Evolutionary conservation across 2,329 filamentous ascomycete genomes (phyloP).

Genomic region (Coniochaeta hoffmannii): DNA sequence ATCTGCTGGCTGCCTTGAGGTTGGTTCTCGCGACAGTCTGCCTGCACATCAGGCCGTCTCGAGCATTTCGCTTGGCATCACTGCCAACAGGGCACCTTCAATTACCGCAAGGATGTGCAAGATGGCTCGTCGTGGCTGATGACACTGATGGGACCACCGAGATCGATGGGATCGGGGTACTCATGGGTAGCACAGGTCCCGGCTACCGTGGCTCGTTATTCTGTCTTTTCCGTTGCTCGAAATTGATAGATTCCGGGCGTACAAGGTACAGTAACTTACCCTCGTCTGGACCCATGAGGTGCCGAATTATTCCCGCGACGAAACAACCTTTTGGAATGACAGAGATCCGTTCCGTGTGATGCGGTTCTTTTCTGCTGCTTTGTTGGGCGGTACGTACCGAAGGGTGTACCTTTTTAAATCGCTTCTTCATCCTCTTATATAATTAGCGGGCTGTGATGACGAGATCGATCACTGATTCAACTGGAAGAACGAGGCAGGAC

Average conservation of each 20-base stretch:
- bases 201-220: neutral
- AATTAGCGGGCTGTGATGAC: neutral
- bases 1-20: neutral
- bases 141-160: neutral
- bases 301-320: neutral
- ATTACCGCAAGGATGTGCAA: neutral
- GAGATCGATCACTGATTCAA: neutral
- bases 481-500: neutral
- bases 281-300: neutral
- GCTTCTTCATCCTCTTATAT: neutral
- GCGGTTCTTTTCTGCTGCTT: no score
- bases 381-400: neutral
- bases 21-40: neutral
- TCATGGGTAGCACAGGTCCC: neutral
- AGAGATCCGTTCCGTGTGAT: neutral
- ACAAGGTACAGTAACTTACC: no score
- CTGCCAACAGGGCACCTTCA: neutral
- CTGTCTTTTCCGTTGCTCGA: no score
- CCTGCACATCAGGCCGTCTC: neutral
- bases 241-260: neutral
- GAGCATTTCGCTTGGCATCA: neutral
- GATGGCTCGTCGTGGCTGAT: neutral
- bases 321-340: neutral
- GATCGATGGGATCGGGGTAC: neutral
- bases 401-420: no score